A percentile compares a stretch with the other conserved stretches of the same genome.
These are phyloP conservation scores for Escovopsis weberi DNA, from an alignment of 2,329 filamentous ascomycete genomes.

Conservation along the genomic window DNA sequence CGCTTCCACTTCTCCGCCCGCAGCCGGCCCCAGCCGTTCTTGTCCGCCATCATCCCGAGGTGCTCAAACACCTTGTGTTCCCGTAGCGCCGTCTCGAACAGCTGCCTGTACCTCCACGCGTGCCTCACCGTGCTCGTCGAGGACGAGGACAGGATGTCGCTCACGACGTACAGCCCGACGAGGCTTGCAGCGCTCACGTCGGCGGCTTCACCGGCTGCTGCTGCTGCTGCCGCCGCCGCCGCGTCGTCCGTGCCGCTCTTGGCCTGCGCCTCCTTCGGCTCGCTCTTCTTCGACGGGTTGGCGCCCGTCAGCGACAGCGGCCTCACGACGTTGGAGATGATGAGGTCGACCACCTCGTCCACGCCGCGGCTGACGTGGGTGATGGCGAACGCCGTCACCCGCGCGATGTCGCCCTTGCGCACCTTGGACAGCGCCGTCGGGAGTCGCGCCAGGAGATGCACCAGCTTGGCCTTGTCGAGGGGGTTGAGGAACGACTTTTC, in stretches of 20 bases:
- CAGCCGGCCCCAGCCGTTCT: conserved; percentile 63
- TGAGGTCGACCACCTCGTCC: conserved; percentile 81
- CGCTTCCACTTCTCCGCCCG: conserved; percentile 76
- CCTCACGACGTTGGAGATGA: conserved; percentile 65
- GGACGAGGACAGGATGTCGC: conserved; percentile 64
- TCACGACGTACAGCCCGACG: conserved; percentile 63
- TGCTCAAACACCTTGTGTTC: conserved; percentile 57
- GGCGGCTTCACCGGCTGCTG: conserved; percentile 16
- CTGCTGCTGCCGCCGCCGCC: too few relatives aligned
- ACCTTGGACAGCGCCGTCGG: conserved; percentile 62
- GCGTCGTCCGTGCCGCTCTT: conserved; percentile 16
- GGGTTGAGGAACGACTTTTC: conserved; percentile 62
- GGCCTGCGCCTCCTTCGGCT: conserved; percentile 17
- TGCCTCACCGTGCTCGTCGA: conserved; percentile 67
- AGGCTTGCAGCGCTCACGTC: conserved; percentile 63
- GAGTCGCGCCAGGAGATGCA: conserved; percentile 69
- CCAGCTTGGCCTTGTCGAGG: conserved; percentile 68
- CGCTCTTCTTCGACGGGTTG: conserved; percentile 40
- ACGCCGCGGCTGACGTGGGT: conserved; percentile 72
- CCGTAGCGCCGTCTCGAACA: conserved; percentile 62
- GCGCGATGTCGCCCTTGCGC: conserved; percentile 71
- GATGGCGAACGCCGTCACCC: conserved; percentile 78
- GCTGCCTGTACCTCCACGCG: conserved; percentile 72
- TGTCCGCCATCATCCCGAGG: conserved; percentile 59
- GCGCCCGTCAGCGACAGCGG: conserved; percentile 62